Base-by-base conservation (phyloP, 2,329 filamentous ascomycete genomes). In the Monilinia fructigena region DNA sequence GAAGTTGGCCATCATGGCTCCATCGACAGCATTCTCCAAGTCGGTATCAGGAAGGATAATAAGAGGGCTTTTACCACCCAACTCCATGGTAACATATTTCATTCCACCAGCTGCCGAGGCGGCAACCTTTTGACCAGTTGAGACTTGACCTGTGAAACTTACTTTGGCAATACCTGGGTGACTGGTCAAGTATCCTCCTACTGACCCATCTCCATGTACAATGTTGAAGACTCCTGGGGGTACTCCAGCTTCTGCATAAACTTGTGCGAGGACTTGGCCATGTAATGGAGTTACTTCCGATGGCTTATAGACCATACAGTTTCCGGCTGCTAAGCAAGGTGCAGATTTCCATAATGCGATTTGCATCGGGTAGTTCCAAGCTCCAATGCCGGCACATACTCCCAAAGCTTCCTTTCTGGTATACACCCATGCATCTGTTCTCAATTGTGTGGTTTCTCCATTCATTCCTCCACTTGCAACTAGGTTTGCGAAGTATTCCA, bases 1-100 rank as follows among this genome's bases (percentile, higher is more conserved):
- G 80, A 96, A 96, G 78, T 96, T 96, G 73, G 92, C 93, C 82
- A 96, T 92, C 89, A 96, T 93, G 70, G 92, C 92, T 40, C 91
- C 90, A 74, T 96, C 89, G 45, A 92, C 93, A n/a, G 93, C 93
- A 73, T 86, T 86, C 55, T 91, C 88, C 26, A 94, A 78, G 62
- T 92, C 86, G 20, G 90, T 90, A 74, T 96, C 92, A 0, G 91
- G 90, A 0, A 96, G 85, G 56, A 97, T 83, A 61, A 97, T 81
- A 53, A 92, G 82, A 0, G 92, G 91, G 68, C 89, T 92, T 80
- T 96, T 96, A 60, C 93, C 93, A 65, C 93, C 93, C 0, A 96
- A 84, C 79, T 97, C 93, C 90, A 96, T 93, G 26, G 93, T 96
- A 59, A 95, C 89, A 75, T 93, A 92, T 79, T 96, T 96, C 89